Percentiles rank a stretch among this genome's conserved stretches.
Evolutionary conservation across 176 grass and related monocot genomes (phyloP).

Genomic region (Triticum urartu): DNA sequence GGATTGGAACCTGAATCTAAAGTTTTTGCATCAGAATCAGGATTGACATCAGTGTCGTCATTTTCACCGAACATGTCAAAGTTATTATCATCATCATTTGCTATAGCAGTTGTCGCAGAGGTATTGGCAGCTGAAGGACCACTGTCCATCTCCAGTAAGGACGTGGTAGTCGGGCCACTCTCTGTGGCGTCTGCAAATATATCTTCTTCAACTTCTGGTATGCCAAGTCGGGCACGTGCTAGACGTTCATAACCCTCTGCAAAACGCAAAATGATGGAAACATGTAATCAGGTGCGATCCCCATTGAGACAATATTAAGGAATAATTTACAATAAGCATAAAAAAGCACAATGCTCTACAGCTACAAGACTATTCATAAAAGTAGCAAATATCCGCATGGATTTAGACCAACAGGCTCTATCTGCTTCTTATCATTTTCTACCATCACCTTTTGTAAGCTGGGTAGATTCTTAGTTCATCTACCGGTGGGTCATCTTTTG

Average conservation of each 20-base stretch:
- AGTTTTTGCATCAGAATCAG: slow-evolving; percentile 34
- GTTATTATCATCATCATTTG: slow-evolving; percentile 52
- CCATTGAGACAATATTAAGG: background rate
- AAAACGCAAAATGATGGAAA: slow-evolving; percentile 10
- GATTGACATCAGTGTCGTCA: slow-evolving; percentile 64
- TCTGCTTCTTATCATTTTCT: background rate
- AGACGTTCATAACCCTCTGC: slow-evolving; percentile 89
- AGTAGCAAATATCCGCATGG: background rate
- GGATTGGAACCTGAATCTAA: slow-evolving; percentile 31
- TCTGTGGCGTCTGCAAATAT: slow-evolving; percentile 49
- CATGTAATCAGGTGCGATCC: slow-evolving; percentile 1
- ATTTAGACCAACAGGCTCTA: background rate
- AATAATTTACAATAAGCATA: slow-evolving; percentile 1
- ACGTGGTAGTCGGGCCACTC: slow-evolving; percentile 37
- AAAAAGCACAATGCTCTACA: background rate
- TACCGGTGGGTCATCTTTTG: background rate
- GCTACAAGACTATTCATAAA: background rate
- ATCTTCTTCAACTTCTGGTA: slow-evolving; percentile 45
- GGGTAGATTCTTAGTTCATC: background rate
- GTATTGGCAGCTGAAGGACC: slow-evolving; percentile 47
- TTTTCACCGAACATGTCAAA: slow-evolving; percentile 91
- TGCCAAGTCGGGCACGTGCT: slow-evolving; percentile 55
- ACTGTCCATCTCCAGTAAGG: slow-evolving; percentile 53
- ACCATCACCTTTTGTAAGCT: background rate
- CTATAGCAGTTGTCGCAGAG: slow-evolving; percentile 31